These are phyloP conservation scores for Phyllosticta ampelicida DNA, from an alignment of 2,329 filamentous ascomycete species.

Conservation along the genomic window DNA sequence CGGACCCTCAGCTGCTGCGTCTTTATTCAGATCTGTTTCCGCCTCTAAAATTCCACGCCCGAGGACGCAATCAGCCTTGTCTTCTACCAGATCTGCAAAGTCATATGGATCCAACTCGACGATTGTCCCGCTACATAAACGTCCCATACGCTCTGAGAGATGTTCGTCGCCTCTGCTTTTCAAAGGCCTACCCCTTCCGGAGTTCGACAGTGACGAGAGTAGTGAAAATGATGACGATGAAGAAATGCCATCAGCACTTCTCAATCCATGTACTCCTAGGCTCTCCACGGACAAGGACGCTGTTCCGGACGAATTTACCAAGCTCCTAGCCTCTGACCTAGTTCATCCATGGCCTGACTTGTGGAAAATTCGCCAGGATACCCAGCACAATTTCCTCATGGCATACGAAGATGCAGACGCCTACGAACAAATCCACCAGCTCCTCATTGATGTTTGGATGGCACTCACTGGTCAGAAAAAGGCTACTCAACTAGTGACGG, in stretches of 20 bases:
- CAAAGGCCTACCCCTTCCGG: not conserved
- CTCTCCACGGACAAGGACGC: not conserved
- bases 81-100: not conserved
- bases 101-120: not conserved
- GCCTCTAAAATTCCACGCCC: not conserved
- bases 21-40: not conserved
- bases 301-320: not conserved
- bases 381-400: not conserved
- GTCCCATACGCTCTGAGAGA: not conserved
- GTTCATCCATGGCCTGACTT: constrained; percentile 5
- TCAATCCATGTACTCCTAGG: too few relatives aligned
- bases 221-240: not conserved
- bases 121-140: not conserved
- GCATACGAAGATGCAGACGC: not conserved
- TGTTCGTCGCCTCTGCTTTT: not conserved
- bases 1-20: not conserved
- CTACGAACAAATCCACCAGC: not conserved
- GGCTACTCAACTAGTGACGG: not conserved
- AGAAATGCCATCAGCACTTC: not conserved
- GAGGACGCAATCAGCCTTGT: not conserved
- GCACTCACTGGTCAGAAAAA: constrained; percentile 1
- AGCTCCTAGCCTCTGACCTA: not conserved
- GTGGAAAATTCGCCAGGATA: not conserved
- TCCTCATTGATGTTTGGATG: not conserved
- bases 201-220: not conserved